Evolutionary conservation across 2,329 filamentous ascomycete genomes (phyloP).

Genomic region (Trichophyton simii): DNA sequence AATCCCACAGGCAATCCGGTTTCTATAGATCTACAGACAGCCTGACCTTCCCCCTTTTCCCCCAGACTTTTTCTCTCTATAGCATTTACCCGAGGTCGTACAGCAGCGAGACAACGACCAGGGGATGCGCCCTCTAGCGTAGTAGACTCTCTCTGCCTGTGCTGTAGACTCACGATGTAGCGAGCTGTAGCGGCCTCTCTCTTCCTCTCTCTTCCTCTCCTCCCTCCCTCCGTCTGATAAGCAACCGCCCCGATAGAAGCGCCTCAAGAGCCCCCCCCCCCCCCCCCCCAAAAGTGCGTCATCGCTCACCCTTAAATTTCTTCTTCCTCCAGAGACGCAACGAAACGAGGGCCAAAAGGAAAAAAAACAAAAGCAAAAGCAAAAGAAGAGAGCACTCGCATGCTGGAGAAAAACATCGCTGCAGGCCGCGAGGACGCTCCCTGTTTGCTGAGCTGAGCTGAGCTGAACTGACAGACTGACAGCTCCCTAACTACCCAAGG

Average conservation of each 20-base stretch:
- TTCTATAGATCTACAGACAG: neutral
- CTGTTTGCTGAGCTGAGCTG: neutral
- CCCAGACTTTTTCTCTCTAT: neutral
- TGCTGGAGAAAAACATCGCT: neutral
- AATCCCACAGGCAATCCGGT: neutral
- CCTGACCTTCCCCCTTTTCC: neutral
- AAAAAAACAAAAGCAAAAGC: neutral
- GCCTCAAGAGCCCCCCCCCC: too few species aligned
- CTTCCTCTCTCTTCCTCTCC: neutral
- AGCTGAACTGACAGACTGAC: neutral
- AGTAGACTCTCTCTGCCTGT: neutral
- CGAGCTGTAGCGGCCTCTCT: too few species aligned
- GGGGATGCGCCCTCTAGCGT: neutral
- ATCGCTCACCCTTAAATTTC: constrained; percentile 11
- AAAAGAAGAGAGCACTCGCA: neutral
- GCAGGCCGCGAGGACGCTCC: neutral
- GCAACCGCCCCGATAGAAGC: neutral
- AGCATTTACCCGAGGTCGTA: neutral
- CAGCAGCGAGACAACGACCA: neutral
- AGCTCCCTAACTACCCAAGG: neutral
- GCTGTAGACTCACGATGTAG: too few species aligned
- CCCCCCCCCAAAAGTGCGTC: constrained; percentile 12
- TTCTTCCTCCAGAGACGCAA: neutral
- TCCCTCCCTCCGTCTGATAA: neutral
- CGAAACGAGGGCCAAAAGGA: neutral